phyloP scores from a whole-genome alignment of 768 basidiomycete species.

The Paxillus rubicundulus region DNA sequence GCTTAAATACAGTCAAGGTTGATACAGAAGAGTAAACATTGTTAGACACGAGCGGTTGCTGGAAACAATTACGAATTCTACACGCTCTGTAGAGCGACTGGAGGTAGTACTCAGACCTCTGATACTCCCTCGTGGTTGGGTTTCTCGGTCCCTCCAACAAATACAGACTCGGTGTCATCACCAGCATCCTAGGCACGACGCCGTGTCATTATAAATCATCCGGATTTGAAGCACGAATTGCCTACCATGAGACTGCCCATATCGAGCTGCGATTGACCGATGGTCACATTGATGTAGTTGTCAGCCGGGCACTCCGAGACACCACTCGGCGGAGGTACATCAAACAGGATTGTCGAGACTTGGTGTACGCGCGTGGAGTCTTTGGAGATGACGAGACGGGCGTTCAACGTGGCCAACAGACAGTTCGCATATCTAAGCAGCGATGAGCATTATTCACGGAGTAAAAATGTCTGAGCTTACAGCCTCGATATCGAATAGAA shows the following conservation, averaged over 20 bases:
- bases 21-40: too few species aligned
- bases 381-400: neutral
- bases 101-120: too few species aligned
- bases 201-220: too few species aligned
- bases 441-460: neutral
- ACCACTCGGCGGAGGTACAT: neutral
- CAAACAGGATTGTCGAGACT: neutral
- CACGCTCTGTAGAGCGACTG: too few species aligned
- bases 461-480: neutral
- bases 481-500: neutral
- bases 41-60: too few species aligned
- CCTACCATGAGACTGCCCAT: neutral
- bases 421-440: conserved; percentile 13
- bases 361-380: neutral
- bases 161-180: too few species aligned
- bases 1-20: too few species aligned
- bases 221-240: neutral
- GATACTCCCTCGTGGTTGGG: too few species aligned
- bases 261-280: neutral
- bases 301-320: neutral
- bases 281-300: neutral
- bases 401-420: conserved; percentile 6
- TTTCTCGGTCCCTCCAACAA: too few species aligned
- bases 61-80: too few species aligned
- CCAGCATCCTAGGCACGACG: too few species aligned